Percentiles rank a stretch among this genome's conserved stretches.
Conservation (phyloP, 2,329 filamentous ascomycete genomes). For the Sordariomycetes sp. region DNA sequence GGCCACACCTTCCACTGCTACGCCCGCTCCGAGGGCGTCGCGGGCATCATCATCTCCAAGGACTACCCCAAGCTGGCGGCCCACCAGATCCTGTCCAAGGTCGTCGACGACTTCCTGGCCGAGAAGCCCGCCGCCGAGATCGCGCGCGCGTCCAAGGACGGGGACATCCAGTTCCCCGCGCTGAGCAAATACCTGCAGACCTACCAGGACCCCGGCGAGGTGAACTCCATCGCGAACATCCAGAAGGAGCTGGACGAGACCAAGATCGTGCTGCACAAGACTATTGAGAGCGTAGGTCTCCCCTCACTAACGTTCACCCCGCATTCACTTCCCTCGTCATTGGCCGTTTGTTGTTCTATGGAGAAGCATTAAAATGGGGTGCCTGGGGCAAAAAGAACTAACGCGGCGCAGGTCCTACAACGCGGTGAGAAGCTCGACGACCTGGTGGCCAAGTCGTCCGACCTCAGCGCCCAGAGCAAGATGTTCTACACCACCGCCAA, state of each 20-base stretch:
- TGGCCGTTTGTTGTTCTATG: too few relatives aligned
- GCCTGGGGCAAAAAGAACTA: background rate
- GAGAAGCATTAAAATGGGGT: too few relatives aligned
- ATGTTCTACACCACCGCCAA: constrained; percentile 90
- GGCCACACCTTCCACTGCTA: constrained; percentile 68
- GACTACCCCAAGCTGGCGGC: constrained; percentile 70
- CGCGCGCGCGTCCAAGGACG: background rate
- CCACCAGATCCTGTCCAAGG: constrained; percentile 76
- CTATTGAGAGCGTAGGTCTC: constrained; percentile 59
- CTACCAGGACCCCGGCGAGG: constrained; percentile 81
- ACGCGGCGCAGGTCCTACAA: constrained; percentile 42
- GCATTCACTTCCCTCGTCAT: background rate
- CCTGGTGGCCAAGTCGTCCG: constrained; percentile 86
- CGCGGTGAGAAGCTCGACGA: constrained; percentile 95
- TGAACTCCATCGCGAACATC: constrained; percentile 89
- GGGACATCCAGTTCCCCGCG: constrained; percentile 45
- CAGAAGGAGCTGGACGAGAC: constrained; percentile 96
- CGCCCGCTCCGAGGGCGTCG: constrained; percentile 62
- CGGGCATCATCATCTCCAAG: constrained; percentile 68
- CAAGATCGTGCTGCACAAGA: constrained; percentile 95
- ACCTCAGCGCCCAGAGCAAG: constrained; percentile 83
- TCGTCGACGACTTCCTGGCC: constrained; percentile 76
- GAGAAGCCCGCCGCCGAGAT: constrained; percentile 49
- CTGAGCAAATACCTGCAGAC: constrained; percentile 64
- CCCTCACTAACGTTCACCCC: constrained; percentile 15